Evolutionary conservation across 2,329 filamentous ascomycete genomes (phyloP), one percentile per base, ranked within the genome.

Genomic region (Hymenoscyphus scutula): DNA sequence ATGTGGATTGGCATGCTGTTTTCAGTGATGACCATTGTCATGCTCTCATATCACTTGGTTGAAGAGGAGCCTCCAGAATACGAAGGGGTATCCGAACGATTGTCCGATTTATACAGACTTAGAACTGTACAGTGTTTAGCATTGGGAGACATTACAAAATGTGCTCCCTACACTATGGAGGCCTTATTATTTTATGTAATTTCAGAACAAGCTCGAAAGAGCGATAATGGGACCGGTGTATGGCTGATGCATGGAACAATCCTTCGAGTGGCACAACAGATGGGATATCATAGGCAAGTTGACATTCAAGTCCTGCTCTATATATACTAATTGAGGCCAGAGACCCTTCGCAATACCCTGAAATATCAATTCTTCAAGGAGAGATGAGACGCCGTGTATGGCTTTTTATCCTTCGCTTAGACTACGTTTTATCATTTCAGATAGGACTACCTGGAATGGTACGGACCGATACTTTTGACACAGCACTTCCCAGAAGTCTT

Each of bases 1-100:
- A 90, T 91, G 77, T 94, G 90, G 89, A 76, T 94, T 13, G 91
- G 88, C 0, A 75, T 92, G 65, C 81, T 92, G n/a, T 93, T 90
- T 74, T 84, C 89, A 0, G 85, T 93, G 74, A 81, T 93, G 74
- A 89, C 86, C 65, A 79, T 92, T 62, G 88, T 89, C 1, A 84
- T 93, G 79, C 80, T 91, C 68, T 92, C 89, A 62, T 92, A 92
- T 69, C 82, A 89, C 72, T 85, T 89, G 71, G 85, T 88, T 27
- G 88, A 88, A 1, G 89, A 89, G 2, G 90, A 92, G 75, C 90
- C 90, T 27, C 82, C 86, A 0, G 89, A 92, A 74, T 92, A 89
- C 80, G 84, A 84, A 68, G 89, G 69, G 6, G 62, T 81, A 41
- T 79, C 81, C 3, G 69, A 84, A 53, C 83, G 86, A 54, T 68